Conservation (phyloP, 1,284 basidiomycete genomes). For the Gastroboletus turbinatus region DNA sequence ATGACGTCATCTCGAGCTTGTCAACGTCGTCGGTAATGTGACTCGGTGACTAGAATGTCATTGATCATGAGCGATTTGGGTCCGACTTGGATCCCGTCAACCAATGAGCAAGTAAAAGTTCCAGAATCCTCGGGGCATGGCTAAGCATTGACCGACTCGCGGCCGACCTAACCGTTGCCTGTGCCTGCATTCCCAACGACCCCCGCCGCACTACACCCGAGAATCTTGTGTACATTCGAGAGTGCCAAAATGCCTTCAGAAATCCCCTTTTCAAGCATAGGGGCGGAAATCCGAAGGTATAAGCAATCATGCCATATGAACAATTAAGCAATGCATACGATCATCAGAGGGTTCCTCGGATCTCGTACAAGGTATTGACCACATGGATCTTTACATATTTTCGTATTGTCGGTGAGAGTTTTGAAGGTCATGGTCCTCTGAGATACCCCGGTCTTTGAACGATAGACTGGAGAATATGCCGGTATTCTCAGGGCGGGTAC, state of each 20-base stretch:
- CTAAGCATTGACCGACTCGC: not conserved
- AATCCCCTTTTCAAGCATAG: not conserved
- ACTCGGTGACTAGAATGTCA: not conserved
- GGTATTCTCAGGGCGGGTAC: constrained; percentile 7
- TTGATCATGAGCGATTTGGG: not conserved
- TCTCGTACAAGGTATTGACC: not conserved
- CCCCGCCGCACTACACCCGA: not conserved
- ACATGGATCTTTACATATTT: not conserved
- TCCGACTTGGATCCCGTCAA: not conserved
- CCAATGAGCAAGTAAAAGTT: not conserved
- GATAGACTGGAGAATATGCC: not conserved
- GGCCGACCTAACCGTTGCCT: not conserved
- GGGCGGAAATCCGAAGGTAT: not conserved
- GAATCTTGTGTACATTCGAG: not conserved
- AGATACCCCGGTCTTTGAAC: not conserved
- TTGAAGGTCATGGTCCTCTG: not conserved
- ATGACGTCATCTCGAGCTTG: constrained; percentile 6
- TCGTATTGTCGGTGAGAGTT: constrained; percentile 11
- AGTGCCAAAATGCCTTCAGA: not conserved
- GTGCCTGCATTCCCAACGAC: not conserved
- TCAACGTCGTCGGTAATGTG: not conserved
- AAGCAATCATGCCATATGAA: not conserved
- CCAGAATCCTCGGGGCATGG: not conserved
- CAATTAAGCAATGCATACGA: not conserved
- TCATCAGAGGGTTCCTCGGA: not conserved